Conservation (phyloP, 768 basidiomycete genomes). For the Xanthoconium stramineum region DNA sequence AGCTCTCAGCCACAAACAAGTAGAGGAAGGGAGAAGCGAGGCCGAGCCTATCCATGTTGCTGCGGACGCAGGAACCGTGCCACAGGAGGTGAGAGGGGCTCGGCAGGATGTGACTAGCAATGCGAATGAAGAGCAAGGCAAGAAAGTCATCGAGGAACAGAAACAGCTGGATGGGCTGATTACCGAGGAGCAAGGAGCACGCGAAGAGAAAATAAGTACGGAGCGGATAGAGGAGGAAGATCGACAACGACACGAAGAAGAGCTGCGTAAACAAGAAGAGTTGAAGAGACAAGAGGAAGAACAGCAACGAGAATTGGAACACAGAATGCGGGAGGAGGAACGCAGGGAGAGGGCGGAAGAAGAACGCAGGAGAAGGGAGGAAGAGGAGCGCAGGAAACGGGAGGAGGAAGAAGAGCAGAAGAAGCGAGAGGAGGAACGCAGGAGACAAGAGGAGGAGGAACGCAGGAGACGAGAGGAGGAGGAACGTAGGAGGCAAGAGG, state of each 20-base stretch:
- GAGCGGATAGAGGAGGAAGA: conserved; percentile 1
- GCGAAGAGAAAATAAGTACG: not conserved
- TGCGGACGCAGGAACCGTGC: not conserved
- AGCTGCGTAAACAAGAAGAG: not conserved
- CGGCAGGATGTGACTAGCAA: not conserved
- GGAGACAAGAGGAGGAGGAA: conserved; percentile 21
- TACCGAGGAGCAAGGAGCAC: not conserved
- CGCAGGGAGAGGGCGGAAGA: not conserved
- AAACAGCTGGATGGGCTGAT: not conserved
- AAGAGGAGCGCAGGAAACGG: not conserved
- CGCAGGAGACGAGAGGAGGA: conserved; percentile 16
- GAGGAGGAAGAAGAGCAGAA: conserved; percentile 5
- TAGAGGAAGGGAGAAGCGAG: conserved; percentile 32
- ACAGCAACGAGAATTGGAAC: not conserved
- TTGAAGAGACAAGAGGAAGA: not conserved
- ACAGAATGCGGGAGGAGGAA: not conserved
- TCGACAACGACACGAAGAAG: conserved; percentile 2
- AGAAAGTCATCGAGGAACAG: conserved; percentile 9
- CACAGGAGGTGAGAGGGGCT: not conserved
- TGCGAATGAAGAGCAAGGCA: conserved; percentile 16
- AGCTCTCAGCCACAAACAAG: conserved; percentile 39
- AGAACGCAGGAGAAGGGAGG: not conserved
- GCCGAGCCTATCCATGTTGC: not conserved
- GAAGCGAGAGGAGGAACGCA: conserved; percentile 18
- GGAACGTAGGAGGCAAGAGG: conserved; percentile 13